Conservation (phyloP, 768 basidiomycete genomes). For the Pleurotus tuber-regium region DNA sequence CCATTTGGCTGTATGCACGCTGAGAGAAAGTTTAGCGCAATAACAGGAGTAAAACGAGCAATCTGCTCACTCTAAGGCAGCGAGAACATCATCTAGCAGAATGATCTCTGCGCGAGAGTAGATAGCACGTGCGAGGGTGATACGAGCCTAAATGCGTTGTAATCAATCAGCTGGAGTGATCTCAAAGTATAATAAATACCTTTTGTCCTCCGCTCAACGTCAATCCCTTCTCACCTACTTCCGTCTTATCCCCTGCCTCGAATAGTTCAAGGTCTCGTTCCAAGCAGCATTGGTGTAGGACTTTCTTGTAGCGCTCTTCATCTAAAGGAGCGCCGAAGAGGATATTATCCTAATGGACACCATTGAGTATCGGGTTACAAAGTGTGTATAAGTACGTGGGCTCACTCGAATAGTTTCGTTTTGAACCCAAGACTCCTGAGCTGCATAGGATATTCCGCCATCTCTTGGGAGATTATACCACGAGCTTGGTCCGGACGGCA, state of each 20-base stretch:
- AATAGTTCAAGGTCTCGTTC: conserved; percentile 71
- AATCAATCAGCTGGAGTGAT: conserved; percentile 22
- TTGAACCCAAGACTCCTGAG: conserved; percentile 84
- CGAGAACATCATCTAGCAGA: conserved; percentile 48
- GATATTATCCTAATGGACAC: conserved; percentile 82
- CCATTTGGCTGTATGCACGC: conserved; percentile 48
- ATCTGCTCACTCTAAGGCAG: conserved; percentile 29
- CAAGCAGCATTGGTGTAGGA: conserved; percentile 71
- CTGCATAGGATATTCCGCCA: conserved; percentile 73
- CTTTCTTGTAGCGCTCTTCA: conserved; percentile 73
- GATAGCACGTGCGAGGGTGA: conserved; percentile 43
- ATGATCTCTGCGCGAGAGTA: conserved; percentile 40
- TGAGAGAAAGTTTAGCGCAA: not conserved
- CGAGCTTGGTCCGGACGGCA: conserved; percentile 46
- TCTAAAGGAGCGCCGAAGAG: conserved; percentile 77
- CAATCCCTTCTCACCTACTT: conserved; percentile 56
- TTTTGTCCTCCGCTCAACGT: conserved; percentile 45
- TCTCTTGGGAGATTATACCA: conserved; percentile 70
- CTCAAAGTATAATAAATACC: conserved; percentile 15
- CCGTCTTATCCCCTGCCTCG: conserved; percentile 20
- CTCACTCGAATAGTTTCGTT: conserved; percentile 69
- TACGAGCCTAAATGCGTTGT: conserved; percentile 26
- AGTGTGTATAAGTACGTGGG: not conserved
- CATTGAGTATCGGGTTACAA: no score
- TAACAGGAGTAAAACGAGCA: conserved; percentile 34